Percentiles rank a stretch among this genome's conserved stretches.
Conservation (phyloP, 345 rosid species). For the Nasturtium officinale region DNA sequence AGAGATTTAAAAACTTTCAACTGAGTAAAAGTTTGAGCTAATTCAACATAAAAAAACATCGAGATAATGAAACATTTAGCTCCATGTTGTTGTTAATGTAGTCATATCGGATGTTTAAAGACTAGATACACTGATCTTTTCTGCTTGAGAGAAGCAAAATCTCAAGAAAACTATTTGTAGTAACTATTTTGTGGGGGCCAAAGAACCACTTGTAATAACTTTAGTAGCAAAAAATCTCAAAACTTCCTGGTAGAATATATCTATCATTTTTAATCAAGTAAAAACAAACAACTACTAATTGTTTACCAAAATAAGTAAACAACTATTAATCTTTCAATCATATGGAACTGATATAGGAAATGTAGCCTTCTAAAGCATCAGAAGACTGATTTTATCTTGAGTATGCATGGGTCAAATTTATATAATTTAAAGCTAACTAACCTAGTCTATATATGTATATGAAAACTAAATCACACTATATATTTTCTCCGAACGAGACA, state of each 20-base stretch:
- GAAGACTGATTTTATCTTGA: constrained; percentile 19
- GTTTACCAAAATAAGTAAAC: constrained; percentile 7
- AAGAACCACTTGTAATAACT: constrained; percentile 26
- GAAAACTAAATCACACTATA: not conserved
- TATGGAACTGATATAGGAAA: constrained; percentile 5
- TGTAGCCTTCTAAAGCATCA: constrained; percentile 27
- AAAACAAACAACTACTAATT: too few relatives aligned
- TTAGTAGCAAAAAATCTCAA: constrained; percentile 26
- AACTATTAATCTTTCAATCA: constrained; percentile 8
- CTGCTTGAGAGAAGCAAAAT: too few relatives aligned
- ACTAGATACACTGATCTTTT: too few relatives aligned
- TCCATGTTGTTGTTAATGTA: too few relatives aligned
- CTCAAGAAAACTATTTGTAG: too few relatives aligned
- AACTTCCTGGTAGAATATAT: constrained; percentile 22
- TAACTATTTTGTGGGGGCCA: too few relatives aligned
- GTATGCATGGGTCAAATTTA: not conserved
- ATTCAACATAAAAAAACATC: not conserved
- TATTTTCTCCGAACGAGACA: not conserved
- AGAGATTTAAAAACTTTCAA: not conserved
- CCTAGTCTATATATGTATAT: not conserved
- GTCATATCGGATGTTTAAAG: too few relatives aligned
- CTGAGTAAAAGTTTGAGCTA: not conserved
- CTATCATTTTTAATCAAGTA: not conserved
- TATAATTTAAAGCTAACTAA: not conserved
- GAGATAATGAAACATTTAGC: constrained; percentile 1